Evolutionary conservation across 2,329 filamentous ascomycete genomes (phyloP), one percentile per base, ranked within the genome.

Genomic region (Phialemoniopsis sp.): DNA sequence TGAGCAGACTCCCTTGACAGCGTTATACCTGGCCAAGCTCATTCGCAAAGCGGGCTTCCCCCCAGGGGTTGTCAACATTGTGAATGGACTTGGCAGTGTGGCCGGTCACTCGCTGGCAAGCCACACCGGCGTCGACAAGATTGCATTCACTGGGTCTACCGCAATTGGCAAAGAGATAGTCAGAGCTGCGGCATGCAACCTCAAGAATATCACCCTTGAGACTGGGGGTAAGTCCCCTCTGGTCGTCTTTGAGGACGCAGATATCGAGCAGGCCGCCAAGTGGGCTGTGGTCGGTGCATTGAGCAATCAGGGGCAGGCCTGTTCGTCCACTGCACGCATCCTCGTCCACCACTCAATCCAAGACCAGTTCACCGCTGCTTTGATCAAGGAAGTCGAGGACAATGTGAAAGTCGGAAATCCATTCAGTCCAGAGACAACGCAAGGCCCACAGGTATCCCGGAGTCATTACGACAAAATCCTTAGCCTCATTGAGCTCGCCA

Each of bases 261-360:
- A 82, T 43, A 51, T 81, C 29, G 76, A 80, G 13, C 73, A 80
- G 48, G 77, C 79, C 3, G 78, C 85, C 29, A 79, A 84, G 48
- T 58, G 53, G 52, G 37, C 54, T 12, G 54, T 54, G 17, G 55
- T 57, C 40, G 51, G 62, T 10, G 59, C 88, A 70, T 82, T 85
- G 66, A 79, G 78, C 41, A 87, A 87, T 50, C 80, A 80, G 0
- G 84, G 85, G n/a, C 85, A 89, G 58, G 81, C 87, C 35, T 89
- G 85, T 66, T 85, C 83, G 28, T 87, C 87, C 47, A 82, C 82
- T 6, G 85, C 82, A 1, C 67, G 84, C 3, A 80, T 88, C 8
- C 87, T 87, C 56, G 75, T 88, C 4, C 82, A 82, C 2, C 62
- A 69, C 34, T 54, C 58, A 28, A 72, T 85, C 58, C 80, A 85